These are phyloP conservation scores for Termitomyces sp. DNA, from an alignment of 768 basidiomycete species.

Conservation along the genomic window DNA sequence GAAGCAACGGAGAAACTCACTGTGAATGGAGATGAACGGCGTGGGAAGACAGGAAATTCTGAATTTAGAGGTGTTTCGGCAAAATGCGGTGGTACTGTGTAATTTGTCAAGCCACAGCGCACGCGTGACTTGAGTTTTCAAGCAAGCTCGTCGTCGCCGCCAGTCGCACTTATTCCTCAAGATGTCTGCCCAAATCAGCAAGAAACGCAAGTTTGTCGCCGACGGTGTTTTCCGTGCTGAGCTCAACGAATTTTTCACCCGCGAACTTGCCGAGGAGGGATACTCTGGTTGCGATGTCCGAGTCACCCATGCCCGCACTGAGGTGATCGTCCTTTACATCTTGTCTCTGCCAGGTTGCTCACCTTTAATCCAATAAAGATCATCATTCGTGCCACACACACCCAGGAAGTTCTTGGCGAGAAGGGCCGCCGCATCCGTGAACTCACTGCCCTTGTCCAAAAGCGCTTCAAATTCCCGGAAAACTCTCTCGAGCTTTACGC, in stretches of 20 bases:
- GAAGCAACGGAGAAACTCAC: slow-evolving; percentile 6
- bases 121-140: slow-evolving; percentile 8
- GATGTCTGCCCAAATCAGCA: slow-evolving; percentile 89
- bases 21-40: background rate
- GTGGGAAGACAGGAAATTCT: background rate
- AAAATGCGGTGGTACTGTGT: slow-evolving; percentile 20
- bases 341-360: background rate
- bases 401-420: slow-evolving; percentile 97
- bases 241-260: slow-evolving; percentile 97
- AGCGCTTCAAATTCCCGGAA: slow-evolving; percentile 99
- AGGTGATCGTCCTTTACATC: slow-evolving; percentile 40
- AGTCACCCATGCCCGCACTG: slow-evolving; percentile 97
- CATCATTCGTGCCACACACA: slow-evolving; percentile 99
- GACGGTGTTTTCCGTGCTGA: slow-evolving; percentile 99
- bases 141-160: slow-evolving; percentile 6
- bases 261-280: slow-evolving; percentile 97
- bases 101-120: slow-evolving; percentile 20
- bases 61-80: slow-evolving; percentile 14
- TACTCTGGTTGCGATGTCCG: slow-evolving; percentile 99
- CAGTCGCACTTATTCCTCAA: slow-evolving; percentile 21
- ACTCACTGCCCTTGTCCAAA: slow-evolving; percentile 96
- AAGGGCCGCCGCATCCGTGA: slow-evolving; percentile 99
- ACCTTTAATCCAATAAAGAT: slow-evolving; percentile 47
- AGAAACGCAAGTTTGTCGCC: slow-evolving; percentile 98
- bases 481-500: slow-evolving; percentile 98